Base-by-base conservation (phyloP, 129 eudicot species). In the Erigeron canadensis region DNA sequence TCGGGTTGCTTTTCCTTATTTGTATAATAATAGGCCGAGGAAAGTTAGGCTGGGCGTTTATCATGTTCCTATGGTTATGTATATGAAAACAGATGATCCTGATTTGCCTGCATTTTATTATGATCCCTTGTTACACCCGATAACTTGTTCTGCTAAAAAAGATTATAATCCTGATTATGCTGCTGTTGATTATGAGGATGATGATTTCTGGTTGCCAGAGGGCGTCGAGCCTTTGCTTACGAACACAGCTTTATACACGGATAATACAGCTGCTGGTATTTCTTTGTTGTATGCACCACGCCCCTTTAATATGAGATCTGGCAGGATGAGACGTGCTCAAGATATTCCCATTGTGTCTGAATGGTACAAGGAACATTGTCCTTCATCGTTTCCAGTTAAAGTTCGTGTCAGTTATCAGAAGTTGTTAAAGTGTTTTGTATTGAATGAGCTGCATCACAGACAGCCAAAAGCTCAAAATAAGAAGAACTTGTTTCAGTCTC, bases 391-490 rank as follows among this genome's bases (percentile, higher is more conserved):
- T 50, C 98, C 98, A 23, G 98, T 93, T 72, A 93, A 93, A 80
- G 98, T 93, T 66, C 92, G 98, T 12, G 98, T 93, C 45, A 93
- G 98, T 75, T 93, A 93, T 56, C 98, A 93, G 85, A 93, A 93
- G 76, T 67, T 93, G 34, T 40, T 93, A 84, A 93, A 93, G 75
- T 93, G 98, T 61, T 93, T 89, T 70, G 98, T 93, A 57, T 73
- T 93, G 82, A 93, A 93, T 59, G 98, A 93, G 86, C 86, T 93
- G 76, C 98, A 93, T 77, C 96, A 89, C 69, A 83, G 96, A 71
- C 98, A 96, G 19, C 98, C 98, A 45, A 93, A 93, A 77, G 98
- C 98, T 42, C 98, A 93, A 81, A 93, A 93, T 83, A 93, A 93
- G 88, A 93, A 89, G 57, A 95, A 89, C 75, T 71, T 93, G 54